Conservation (phyloP, 116 monocot genomes). For the Zostera marina region DNA sequence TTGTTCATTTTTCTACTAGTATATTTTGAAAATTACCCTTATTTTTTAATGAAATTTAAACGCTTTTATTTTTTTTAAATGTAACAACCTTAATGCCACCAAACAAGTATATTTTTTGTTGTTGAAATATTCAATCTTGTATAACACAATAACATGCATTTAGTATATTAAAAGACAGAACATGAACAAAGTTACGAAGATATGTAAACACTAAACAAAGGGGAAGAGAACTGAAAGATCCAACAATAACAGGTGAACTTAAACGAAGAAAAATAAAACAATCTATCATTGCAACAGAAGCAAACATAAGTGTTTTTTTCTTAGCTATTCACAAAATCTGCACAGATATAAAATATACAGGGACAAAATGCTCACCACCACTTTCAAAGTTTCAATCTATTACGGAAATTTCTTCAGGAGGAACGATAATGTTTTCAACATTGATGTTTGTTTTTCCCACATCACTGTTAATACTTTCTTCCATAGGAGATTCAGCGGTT, state of each 20-base stretch:
- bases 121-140: too few species aligned
- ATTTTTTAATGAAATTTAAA: too few species aligned
- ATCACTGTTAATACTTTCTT: neutral
- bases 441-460: neutral
- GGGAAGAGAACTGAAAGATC: too few species aligned
- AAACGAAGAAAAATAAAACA: neutral
- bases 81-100: too few species aligned
- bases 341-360: conserved; percentile 1
- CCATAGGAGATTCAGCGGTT: neutral
- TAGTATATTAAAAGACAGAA: too few species aligned
- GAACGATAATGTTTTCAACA: neutral
- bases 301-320: neutral
- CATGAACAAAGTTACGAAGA: too few species aligned
- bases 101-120: too few species aligned
- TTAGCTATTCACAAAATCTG: conserved; percentile 11
- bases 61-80: too few species aligned
- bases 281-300: neutral
- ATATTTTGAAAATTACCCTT: too few species aligned
- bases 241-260: neutral
- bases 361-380: conserved; percentile 3
- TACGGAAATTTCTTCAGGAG: neutral
- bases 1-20: too few species aligned
- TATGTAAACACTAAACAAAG: too few species aligned
- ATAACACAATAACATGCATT: too few species aligned
- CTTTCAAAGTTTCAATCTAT: conserved; percentile 1